Conservation (phyloP, 345 rosid genomes). For the Eucalyptus melliodora region DNA sequence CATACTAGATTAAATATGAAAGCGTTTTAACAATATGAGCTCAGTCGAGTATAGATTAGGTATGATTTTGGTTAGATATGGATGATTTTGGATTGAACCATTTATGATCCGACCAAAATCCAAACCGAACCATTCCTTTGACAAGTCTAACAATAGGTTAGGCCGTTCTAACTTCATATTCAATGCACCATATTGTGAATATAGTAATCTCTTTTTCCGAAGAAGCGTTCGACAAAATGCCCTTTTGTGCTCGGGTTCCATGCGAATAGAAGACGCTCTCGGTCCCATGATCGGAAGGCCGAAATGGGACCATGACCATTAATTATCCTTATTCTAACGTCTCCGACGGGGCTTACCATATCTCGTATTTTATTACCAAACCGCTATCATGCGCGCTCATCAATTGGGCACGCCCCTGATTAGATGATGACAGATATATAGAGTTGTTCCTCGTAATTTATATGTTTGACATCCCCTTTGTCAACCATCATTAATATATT, state of each 20-base stretch:
- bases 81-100: too few relatives aligned
- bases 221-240: not conserved
- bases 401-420: not conserved
- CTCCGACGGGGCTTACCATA: not conserved
- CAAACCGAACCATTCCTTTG: too few relatives aligned
- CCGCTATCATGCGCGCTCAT: not conserved
- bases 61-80: too few relatives aligned
- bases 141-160: too few relatives aligned
- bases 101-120: too few relatives aligned
- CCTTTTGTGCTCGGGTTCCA: not conserved
- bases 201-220: not conserved
- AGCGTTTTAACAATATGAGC: too few relatives aligned
- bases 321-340: not conserved
- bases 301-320: not conserved
- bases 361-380: not conserved
- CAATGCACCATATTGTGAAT: not conserved
- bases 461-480: not conserved
- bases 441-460: not conserved
- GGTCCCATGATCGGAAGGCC: not conserved
- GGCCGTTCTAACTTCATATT: not conserved
- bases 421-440: not conserved
- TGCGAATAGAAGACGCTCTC: not conserved
- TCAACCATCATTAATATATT: not conserved
- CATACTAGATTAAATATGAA: too few relatives aligned
- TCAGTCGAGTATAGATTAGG: accelerated